A percentile compares a stretch with the other conserved stretches of the same genome.
These are phyloP conservation scores for Solanum hybrid DNA, from an alignment of 305 asterid species.

Conservation along the genomic window DNA sequence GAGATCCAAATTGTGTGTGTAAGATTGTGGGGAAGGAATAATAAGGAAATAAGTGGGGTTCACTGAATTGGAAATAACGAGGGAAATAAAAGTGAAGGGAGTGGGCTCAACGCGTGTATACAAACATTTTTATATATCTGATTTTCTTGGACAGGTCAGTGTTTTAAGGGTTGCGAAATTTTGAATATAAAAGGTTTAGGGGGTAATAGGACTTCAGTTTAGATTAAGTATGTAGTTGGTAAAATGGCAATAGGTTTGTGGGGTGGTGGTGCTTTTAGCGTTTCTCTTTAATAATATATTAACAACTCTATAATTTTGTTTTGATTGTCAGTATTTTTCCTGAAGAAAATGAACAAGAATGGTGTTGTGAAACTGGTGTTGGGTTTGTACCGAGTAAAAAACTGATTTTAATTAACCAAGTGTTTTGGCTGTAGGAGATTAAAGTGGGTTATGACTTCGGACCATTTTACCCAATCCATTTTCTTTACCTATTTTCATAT, in stretches of 20 bases:
- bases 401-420: neutral
- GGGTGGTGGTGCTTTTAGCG: neutral
- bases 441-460: neutral
- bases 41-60: neutral
- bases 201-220: neutral
- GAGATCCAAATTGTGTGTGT: neutral
- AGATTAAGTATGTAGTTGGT: neutral
- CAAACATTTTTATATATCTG: neutral
- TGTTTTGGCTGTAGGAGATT: neutral
- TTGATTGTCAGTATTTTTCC: neutral
- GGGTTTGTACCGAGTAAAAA: neutral
- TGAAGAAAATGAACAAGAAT: neutral
- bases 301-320: neutral
- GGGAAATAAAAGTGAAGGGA: neutral
- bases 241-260: neutral
- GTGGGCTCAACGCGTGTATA: neutral
- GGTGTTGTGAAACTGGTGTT: neutral
- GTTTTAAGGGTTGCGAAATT: neutral
- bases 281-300: neutral
- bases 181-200: neutral
- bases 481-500: neutral
- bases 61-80: neutral
- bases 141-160: neutral
- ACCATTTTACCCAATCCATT: neutral
- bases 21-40: neutral